A percentile compares a stretch with the other conserved stretches of the same genome.
These are phyloP conservation scores for Croton laevigatus DNA, from an alignment of 441 rosid genomes.

Conservation along the genomic window DNA sequence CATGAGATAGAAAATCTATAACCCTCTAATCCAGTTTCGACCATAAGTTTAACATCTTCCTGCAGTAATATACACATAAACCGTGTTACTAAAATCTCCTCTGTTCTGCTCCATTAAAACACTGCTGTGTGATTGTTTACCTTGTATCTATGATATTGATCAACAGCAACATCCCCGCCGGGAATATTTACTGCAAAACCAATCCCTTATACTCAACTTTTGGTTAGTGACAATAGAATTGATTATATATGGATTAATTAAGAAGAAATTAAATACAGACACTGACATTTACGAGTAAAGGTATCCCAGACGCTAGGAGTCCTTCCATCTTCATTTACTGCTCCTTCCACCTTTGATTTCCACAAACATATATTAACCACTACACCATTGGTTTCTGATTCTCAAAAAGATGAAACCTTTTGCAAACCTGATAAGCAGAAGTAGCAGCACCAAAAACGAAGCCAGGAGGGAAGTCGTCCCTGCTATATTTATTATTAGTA, in stretches of 20 bases:
- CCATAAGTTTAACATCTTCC: conserved; percentile 79
- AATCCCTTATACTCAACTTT: background rate
- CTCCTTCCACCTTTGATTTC: conserved; percentile 77
- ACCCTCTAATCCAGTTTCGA: conserved; percentile 50
- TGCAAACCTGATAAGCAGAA: conserved; percentile 57
- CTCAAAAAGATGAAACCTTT: background rate
- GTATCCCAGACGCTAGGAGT: conserved; percentile 61
- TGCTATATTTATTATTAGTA: conserved; percentile 40
- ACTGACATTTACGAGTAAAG: conserved; percentile 37
- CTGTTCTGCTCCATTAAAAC: background rate
- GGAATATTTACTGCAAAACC: conserved; percentile 16
- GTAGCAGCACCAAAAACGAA: conserved; percentile 57
- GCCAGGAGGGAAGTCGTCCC: conserved; percentile 47
- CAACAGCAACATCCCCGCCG: conserved; percentile 63
- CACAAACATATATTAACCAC: too few relatives aligned
- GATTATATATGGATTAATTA: background rate
- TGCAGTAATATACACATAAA: conserved; percentile 20
- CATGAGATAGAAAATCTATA: conserved; percentile 76
- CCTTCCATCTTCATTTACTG: conserved; percentile 57
- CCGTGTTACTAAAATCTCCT: background rate
- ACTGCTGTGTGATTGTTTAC: too few relatives aligned
- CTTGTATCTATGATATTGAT: conserved; percentile 75
- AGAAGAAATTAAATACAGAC: background rate
- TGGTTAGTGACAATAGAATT: too few relatives aligned
- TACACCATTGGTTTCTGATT: background rate